Conservation (phyloP, 345 rosid genomes). For the Pistacia atlantica region DNA sequence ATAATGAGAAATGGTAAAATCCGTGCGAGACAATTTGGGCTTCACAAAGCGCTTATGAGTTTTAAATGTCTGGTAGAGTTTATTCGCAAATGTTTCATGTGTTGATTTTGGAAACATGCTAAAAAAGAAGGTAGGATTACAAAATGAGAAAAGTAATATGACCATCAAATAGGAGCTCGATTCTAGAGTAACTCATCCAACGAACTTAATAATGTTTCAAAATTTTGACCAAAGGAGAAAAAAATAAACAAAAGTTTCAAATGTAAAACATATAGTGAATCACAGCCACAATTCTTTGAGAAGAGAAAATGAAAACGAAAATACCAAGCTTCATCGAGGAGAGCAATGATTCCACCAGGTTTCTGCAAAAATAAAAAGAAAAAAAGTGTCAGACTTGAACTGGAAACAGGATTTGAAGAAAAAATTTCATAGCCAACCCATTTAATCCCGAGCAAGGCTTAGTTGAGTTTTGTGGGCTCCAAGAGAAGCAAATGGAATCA, state of each 20-base stretch:
- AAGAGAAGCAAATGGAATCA: neutral
- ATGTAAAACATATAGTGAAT: neutral
- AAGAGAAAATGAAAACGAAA: conserved; percentile 11
- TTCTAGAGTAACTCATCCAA: neutral
- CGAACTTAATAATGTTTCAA: neutral
- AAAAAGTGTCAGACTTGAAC: neutral
- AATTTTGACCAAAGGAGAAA: neutral
- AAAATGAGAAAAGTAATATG: conserved; percentile 15
- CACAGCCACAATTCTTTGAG: neutral
- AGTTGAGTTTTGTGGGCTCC: neutral
- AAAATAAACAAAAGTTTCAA: neutral
- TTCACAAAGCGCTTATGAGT: conserved; percentile 86
- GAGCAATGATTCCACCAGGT: conserved; percentile 83
- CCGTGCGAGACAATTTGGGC: conserved; percentile 95
- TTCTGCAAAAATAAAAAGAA: conserved; percentile 44
- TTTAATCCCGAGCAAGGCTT: neutral
- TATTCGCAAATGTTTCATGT: conserved; percentile 92
- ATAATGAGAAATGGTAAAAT: conserved; percentile 86
- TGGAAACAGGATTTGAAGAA: neutral
- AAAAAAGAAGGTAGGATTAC: conserved; percentile 31
- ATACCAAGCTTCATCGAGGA: conserved; percentile 92
- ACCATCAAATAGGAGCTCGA: conserved; percentile 10
- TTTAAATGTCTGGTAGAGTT: conserved; percentile 95
- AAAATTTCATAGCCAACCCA: neutral
- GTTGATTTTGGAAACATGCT: conserved; percentile 99